These are phyloP conservation scores for Sanguinoderma infundibulare DNA, from an alignment of 1,284 basidiomycete genomes.

Conservation along the genomic window DNA sequence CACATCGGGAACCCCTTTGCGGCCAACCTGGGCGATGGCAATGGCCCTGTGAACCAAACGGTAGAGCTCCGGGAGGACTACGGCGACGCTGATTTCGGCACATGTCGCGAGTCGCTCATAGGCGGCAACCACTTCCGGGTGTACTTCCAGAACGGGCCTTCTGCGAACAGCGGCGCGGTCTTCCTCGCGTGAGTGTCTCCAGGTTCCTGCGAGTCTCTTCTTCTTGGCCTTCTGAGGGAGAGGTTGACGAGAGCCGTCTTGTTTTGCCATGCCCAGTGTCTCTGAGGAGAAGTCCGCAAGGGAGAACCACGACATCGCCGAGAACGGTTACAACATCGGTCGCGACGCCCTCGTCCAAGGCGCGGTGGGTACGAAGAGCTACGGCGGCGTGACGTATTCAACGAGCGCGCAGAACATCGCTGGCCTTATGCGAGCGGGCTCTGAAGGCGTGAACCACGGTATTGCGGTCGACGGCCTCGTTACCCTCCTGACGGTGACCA, in stretches of 20 bases:
- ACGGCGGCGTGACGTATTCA: constrained; percentile 50
- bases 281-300: constrained; percentile 60
- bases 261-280: constrained; percentile 42
- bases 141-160: constrained; percentile 74
- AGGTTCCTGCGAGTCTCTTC: no score
- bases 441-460: constrained; percentile 51
- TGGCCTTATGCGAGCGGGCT: constrained; percentile 56
- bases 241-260: background rate
- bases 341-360: constrained; percentile 46
- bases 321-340: constrained; percentile 62
- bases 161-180: constrained; percentile 62
- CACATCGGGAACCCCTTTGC: constrained; percentile 66
- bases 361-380: constrained; percentile 48
- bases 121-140: constrained; percentile 75
- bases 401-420: constrained; percentile 52
- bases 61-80: constrained; percentile 72
- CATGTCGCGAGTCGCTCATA: constrained; percentile 63
- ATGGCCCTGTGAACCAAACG: constrained; percentile 63
- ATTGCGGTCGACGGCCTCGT: constrained; percentile 54
- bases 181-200: constrained; percentile 75
- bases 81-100: constrained; percentile 59
- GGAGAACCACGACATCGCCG: constrained; percentile 53
- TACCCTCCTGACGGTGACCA: constrained; percentile 48
- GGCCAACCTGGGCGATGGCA: constrained; percentile 75
- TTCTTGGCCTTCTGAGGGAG: no score